A percentile compares a stretch with the other conserved stretches of the same genome.
These are phyloP conservation scores for Xylaria sp. DNA, from an alignment of 2,329 filamentous ascomycete species.

Conservation along the genomic window DNA sequence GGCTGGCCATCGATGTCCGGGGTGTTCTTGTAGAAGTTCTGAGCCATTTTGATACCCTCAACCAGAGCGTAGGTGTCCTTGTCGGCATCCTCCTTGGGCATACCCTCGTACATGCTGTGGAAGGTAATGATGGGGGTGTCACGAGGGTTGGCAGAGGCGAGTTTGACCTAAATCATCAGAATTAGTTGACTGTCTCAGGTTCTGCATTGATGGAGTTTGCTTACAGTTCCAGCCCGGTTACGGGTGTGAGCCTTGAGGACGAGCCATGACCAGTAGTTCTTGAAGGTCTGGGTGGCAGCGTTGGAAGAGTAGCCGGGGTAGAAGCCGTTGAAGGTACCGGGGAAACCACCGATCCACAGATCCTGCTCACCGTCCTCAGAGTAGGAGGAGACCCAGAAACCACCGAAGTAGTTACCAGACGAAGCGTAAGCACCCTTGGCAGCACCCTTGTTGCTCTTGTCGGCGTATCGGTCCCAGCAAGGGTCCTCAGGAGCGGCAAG, in stretches of 20 bases:
- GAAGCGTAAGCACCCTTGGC: constrained; percentile 50
- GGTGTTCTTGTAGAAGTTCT: constrained; percentile 57
- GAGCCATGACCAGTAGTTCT: constrained; percentile 57
- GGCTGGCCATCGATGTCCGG: constrained; percentile 54
- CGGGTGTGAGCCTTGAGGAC: constrained; percentile 67
- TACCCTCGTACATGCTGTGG: constrained; percentile 66
- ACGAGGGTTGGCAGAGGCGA: constrained; percentile 70
- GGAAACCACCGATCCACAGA: constrained; percentile 53
- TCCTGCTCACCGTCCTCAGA: constrained; percentile 47
- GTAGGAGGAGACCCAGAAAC: constrained; percentile 43
- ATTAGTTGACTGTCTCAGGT: neutral
- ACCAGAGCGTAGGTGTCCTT: constrained; percentile 63
- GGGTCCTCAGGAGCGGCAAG: constrained; percentile 49
- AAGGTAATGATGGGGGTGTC: constrained; percentile 72
- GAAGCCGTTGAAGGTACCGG: constrained; percentile 54
- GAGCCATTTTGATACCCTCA: constrained; percentile 65
- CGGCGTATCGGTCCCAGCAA: constrained; percentile 44
- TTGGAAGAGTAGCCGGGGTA: constrained; percentile 52
- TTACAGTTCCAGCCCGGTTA: constrained; percentile 70
- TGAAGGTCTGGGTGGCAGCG: constrained; percentile 49
- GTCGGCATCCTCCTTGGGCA: constrained; percentile 55
- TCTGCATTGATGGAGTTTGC: neutral
- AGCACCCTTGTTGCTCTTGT: constrained; percentile 32
- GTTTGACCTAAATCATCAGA: constrained; percentile 44
- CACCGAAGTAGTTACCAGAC: constrained; percentile 49